Base-by-base conservation (phyloP, 164 flowering plant genomes). In the Annona squamosa region DNA sequence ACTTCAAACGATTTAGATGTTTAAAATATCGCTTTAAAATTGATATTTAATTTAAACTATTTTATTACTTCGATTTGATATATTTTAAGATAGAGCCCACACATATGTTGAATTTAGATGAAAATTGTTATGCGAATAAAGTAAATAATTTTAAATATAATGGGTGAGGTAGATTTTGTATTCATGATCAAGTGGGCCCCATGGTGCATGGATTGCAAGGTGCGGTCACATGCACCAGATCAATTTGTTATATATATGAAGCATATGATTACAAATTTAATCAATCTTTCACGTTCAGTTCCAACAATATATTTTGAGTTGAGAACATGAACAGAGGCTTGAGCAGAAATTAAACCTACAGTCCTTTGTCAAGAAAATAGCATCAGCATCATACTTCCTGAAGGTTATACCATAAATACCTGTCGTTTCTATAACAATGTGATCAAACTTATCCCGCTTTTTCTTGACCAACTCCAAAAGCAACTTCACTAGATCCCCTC, bases 341-440 rank as follows among this genome's bases (percentile, higher is more conserved):
- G 37, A 52, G 9, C 59, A 10, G 9, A 52, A 52, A 52, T 16
- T 52, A 16, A 52, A 52, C 59, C 17, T 6, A 52, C 13, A 16
- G 6, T 52, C 13, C 59, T 16, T 16, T 52, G 59, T 52, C 59
- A 52, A 52, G 59, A 52, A 52, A 26, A 46, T 16, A 68, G 45
- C 5, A 45, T 68, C 70, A 3, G 18, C 18, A 19, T 46, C 48
- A 68, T 13, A 68, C 45, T n/a, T 46, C 41, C 56, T 2, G 46
- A 68, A 4, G 19, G 46, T 68, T 68, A 44, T 46, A 46, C 72
- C 48, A 42, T 17, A 52, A 52, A 52, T 80, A 95, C 99, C 99
- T 74, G 98, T 93, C 47, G 99, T 95, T 86, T 95, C 99, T 48
- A 95, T 90, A 69, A 95, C 88, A 76, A 95, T 95, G 75, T 95